Conservation (phyloP, 2,329 filamentous ascomycete genomes). For the Diaporthe capsici region DNA sequence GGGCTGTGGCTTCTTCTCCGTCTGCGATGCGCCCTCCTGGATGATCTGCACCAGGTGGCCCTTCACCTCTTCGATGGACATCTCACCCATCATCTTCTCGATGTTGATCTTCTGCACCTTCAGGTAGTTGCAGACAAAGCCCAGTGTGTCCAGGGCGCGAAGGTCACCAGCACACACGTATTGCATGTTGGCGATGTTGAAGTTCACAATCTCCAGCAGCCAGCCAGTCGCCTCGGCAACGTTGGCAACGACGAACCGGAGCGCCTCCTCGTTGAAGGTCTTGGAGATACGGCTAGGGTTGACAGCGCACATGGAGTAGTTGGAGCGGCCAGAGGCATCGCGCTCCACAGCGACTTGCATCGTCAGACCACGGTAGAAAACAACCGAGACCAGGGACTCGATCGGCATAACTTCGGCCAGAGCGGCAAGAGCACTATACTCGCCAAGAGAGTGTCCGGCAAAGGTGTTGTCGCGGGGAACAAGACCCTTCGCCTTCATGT, state of each 20-base stretch:
- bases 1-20: constrained; percentile 88
- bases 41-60: constrained; percentile 92
- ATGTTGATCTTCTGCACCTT: constrained; percentile 99
- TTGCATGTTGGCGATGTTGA: constrained; percentile 84
- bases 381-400: constrained; percentile 96
- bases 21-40: constrained; percentile 87
- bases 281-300: constrained; percentile 98
- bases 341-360: constrained; percentile 99
- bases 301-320: constrained; percentile 99
- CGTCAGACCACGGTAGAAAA: constrained; percentile 98
- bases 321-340: constrained; percentile 91
- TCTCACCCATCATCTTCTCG: constrained; percentile 87
- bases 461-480: constrained; percentile 98
- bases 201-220: constrained; percentile 99
- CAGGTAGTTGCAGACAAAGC: constrained; percentile 91
- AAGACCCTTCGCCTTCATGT: constrained; percentile 97
- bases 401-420: constrained; percentile 99
- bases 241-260: constrained; percentile 97
- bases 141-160: constrained; percentile 78
- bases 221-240: constrained; percentile 94
- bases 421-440: constrained; percentile 97
- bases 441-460: constrained; percentile 96
- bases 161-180: constrained; percentile 81
- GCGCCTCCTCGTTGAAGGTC: constrained; percentile 97
- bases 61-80: constrained; percentile 92